These are phyloP conservation scores for Mycena vulgaris DNA, from an alignment of 768 basidiomycete genomes.

Conservation along the genomic window DNA sequence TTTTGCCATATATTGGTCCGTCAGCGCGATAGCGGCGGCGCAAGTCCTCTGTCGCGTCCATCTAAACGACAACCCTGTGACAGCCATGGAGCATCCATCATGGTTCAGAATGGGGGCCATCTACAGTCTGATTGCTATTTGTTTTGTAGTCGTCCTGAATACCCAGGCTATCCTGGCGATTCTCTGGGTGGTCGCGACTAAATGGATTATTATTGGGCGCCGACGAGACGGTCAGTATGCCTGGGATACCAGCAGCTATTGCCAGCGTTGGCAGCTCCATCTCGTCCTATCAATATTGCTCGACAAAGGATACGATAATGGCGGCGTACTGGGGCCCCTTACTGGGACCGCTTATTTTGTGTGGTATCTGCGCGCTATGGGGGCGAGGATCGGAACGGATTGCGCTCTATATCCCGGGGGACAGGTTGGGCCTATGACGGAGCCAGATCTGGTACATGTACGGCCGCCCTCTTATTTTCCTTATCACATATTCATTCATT, in stretches of 20 bases:
- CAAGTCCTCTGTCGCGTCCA: conserved; percentile 55
- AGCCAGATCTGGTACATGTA: conserved; percentile 64
- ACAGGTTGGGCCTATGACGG: conserved; percentile 60
- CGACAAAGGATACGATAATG: conserved; percentile 58
- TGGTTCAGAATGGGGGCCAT: conserved; percentile 58
- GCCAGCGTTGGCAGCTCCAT: conserved; percentile 66
- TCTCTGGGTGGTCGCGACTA: conserved; percentile 58
- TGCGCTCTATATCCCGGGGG: conserved; percentile 60
- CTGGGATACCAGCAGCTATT: conserved; percentile 64
- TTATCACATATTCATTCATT: background rate
- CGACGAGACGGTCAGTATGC: conserved; percentile 56
- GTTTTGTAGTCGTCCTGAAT: conserved; percentile 56
- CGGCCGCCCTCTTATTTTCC: background rate
- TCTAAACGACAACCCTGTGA: conserved; percentile 47
- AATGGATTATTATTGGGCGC: conserved; percentile 60
- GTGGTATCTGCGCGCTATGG: conserved; percentile 62
- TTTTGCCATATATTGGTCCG: conserved; percentile 60
- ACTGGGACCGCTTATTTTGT: conserved; percentile 60
- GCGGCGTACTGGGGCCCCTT: conserved; percentile 57
- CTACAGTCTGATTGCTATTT: conserved; percentile 57
- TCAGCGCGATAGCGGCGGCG: conserved; percentile 54
- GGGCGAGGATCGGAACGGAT: conserved; percentile 60
- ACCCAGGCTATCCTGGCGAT: conserved; percentile 55
- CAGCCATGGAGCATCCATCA: conserved; percentile 49
- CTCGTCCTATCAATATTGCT: conserved; percentile 53